These are phyloP conservation scores for Kandelia obovata DNA, from an alignment of 345 rosid genomes.

Conservation along the genomic window DNA sequence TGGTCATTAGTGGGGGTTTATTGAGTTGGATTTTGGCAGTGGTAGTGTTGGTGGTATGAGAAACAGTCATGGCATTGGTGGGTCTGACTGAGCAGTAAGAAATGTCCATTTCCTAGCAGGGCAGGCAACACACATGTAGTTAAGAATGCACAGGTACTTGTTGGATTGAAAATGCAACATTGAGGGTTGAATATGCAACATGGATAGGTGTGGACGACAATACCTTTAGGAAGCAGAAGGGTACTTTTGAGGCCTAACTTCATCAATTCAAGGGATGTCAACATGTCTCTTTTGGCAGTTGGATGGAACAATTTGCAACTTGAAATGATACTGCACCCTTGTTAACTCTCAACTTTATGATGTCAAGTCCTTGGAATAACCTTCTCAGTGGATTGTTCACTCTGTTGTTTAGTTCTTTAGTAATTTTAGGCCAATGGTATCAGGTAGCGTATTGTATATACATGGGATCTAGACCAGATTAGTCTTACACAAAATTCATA, in stretches of 20 bases:
- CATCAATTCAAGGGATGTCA: background rate
- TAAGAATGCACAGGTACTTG: constrained; percentile 12
- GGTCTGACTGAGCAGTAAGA: constrained; percentile 21
- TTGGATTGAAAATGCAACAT: constrained; percentile 5
- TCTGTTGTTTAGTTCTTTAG: constrained; percentile 13
- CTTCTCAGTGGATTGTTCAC: constrained; percentile 15
- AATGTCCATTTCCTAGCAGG: constrained; percentile 17
- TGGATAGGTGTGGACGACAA: constrained; percentile 20
- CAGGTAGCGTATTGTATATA: constrained; percentile 44
- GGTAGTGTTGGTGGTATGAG: constrained; percentile 27
- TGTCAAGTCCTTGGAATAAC: constrained; percentile 6
- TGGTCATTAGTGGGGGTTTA: constrained; percentile 29
- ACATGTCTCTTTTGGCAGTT: constrained; percentile 15
- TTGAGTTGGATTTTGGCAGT: constrained; percentile 27
- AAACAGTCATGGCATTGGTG: constrained; percentile 32
- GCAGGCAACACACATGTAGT: constrained; percentile 2
- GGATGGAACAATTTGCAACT: constrained; percentile 12
- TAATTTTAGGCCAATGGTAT: constrained; percentile 19
- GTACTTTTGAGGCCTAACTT: constrained; percentile 4
- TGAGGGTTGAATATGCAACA: constrained; percentile 16
- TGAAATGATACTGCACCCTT: constrained; percentile 7
- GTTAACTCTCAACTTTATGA: background rate
- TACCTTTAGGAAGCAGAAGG: constrained; percentile 20
- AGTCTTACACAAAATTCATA: constrained; percentile 12
- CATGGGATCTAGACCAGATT: constrained; percentile 27